phyloP scores from a whole-genome alignment of 441 rosid genomes.

The Gossypium schwendimanii region DNA sequence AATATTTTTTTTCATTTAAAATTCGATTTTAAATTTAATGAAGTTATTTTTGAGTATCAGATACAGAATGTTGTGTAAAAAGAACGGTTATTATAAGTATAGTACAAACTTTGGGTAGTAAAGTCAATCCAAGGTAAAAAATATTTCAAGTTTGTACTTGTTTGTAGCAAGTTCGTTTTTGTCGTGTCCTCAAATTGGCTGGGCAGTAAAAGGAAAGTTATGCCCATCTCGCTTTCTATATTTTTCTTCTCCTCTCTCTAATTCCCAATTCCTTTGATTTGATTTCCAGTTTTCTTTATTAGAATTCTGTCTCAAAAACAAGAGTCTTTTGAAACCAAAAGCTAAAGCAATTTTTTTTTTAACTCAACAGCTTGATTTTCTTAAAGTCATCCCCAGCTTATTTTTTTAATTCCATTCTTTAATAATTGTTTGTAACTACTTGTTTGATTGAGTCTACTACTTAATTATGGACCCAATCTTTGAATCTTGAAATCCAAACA shows the following conservation, averaged over 20 bases:
- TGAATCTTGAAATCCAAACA: conserved; percentile 11
- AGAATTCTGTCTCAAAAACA: not conserved
- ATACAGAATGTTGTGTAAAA: too few relatives aligned
- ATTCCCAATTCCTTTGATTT: not conserved
- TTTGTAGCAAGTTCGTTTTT: not conserved
- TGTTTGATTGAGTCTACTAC: not conserved
- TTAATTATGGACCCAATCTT: not conserved
- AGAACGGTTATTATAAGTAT: too few relatives aligned
- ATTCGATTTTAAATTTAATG: too few relatives aligned
- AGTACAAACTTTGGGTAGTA: too few relatives aligned
- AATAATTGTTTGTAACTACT: not conserved
- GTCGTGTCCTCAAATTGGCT: not conserved
- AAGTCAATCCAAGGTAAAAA: too few relatives aligned
- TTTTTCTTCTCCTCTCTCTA: not conserved
- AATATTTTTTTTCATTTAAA: too few relatives aligned
- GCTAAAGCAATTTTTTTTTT: not conserved
- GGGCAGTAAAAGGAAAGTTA: not conserved
- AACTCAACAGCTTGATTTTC: not conserved
- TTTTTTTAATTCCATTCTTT: not conserved
- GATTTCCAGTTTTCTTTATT: not conserved
- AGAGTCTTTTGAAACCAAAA: not conserved
- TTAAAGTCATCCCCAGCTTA: not conserved
- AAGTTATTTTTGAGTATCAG: too few relatives aligned
- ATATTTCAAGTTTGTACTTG: too few relatives aligned
- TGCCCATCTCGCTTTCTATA: conserved; percentile 11